Evolutionary conservation across 2,329 filamentous ascomycete species (phyloP).

Genomic region (Neofusicoccum kwambonambiense): DNA sequence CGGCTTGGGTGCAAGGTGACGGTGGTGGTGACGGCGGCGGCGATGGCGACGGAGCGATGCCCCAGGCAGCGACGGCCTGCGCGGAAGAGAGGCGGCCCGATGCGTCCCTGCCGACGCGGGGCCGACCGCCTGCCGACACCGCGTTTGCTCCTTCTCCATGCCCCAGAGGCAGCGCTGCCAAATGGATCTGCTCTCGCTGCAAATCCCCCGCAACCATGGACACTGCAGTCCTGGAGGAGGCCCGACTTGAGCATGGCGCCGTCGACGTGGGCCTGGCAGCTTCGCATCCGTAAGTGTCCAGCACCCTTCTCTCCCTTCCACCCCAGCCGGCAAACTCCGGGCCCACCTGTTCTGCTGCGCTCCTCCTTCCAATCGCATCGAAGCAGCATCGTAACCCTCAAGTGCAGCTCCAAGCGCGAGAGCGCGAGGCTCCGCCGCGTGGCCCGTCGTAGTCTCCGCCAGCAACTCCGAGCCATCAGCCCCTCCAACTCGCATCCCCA

Average conservation of each 20-base stretch:
- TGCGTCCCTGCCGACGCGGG: not conserved
- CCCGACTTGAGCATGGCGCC: not conserved
- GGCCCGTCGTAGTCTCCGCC: constrained; percentile 17
- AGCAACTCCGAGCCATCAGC: constrained; percentile 23
- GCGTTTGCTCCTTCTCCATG: not conserved
- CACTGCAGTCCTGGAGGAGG: not conserved
- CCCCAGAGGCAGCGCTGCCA: not conserved
- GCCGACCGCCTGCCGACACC: not conserved
- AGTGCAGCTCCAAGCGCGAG: not conserved
- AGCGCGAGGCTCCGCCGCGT: not conserved
- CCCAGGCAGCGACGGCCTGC: no score
- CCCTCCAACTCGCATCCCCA: constrained; percentile 25
- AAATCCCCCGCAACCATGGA: not conserved
- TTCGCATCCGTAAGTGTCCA: not conserved
- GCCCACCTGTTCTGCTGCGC: no score
- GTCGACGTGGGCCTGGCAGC: not conserved
- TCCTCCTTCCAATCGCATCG: no score
- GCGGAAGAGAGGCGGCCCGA: no score
- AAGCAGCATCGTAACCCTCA: not conserved
- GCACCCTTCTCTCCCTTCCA: not conserved
- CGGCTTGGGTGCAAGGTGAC: no score
- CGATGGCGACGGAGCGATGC: no score
- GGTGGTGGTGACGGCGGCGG: no score
- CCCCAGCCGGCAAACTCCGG: not conserved
- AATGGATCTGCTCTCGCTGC: not conserved